A percentile compares a stretch with the other conserved stretches of the same genome.
phyloP scores from a whole-genome alignment of 768 basidiomycete genomes.

The Pholiota conissans region DNA sequence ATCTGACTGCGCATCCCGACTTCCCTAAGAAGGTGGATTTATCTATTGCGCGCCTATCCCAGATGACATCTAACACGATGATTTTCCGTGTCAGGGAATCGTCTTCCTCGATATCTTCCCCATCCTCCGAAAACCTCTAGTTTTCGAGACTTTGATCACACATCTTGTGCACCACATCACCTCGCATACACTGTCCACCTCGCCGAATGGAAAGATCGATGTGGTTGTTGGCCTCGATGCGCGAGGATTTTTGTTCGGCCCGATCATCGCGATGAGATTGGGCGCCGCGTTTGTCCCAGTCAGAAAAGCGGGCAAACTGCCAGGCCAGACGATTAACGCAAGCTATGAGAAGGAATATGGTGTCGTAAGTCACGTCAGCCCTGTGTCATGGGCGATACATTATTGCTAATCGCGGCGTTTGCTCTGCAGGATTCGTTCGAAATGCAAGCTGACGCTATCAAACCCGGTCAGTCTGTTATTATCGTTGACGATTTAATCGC shows the following conservation, averaged over 20 bases:
- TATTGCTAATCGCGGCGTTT: background rate
- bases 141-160: slow-evolving; percentile 89
- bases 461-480: slow-evolving; percentile 79
- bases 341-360: slow-evolving; percentile 95
- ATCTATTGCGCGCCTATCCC: slow-evolving; percentile 2
- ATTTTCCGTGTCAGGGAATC: slow-evolving; percentile 61
- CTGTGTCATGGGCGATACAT: background rate
- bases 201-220: slow-evolving; percentile 73
- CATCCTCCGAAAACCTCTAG: slow-evolving; percentile 79
- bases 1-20: slow-evolving; percentile 64
- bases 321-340: slow-evolving; percentile 74
- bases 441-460: slow-evolving; percentile 87
- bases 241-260: slow-evolving; percentile 93
- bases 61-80: slow-evolving; percentile 1
- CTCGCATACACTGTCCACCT: slow-evolving; percentile 67
- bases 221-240: slow-evolving; percentile 95
- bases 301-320: slow-evolving; percentile 92
- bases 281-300: slow-evolving; percentile 97
- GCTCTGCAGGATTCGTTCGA: slow-evolving; percentile 82
- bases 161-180: slow-evolving; percentile 85
- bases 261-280: slow-evolving; percentile 85
- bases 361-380: slow-evolving; percentile 46
- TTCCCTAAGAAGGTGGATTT: slow-evolving; percentile 84
- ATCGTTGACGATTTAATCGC: slow-evolving; percentile 96
- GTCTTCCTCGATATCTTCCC: slow-evolving; percentile 96